Base-by-base conservation (phyloP, 257 asterid species). In the Nicotiana noctiflora region DNA sequence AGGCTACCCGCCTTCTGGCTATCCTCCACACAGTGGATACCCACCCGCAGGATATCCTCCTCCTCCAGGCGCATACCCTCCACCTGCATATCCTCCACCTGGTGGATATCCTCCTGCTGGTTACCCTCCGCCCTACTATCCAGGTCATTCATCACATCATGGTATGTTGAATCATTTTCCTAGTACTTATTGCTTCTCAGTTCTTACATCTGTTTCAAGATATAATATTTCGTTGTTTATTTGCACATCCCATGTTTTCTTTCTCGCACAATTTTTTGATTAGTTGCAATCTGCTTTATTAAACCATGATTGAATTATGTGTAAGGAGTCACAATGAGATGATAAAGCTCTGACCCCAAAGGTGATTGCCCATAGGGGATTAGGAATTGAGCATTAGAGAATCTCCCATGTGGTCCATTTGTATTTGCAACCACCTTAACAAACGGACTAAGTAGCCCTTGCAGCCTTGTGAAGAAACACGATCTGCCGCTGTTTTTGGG, bases 51-150 rank as follows among this genome's bases (percentile, higher is more conserved):
- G 90, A 3, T 90, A 89, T 82, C 90, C 92, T 65, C 88, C 86
- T 1, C 88, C 89, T 34, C 91, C 79, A 0, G 80, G 55, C 19
- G 89, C 80, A 46, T 84, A 87, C 77, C 87, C 88, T 0, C 90
- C 83, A 1, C 85, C 81, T 8, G 92, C 86, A 44, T 86, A 91
- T 68, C 95, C 92, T 31, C 91, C 91, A 4, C 88, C 79, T 0
- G 83, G 85, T 12, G 97, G 93, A 78, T 90, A 91, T 44, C 89
- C 88, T 8, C 93, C 89, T 0, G 63, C 88, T 1, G 95, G 92
- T 19, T 90, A 89, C 78, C 91, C 89, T 11, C 84, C 91, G 5
- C 52, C 88, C 4, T 85, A 89, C 55, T 85, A 90, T 80, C 92
- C 89, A 1, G 90, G 91, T 81, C 79, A 91, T 59, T 85, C 94